A percentile compares a stretch with the other conserved stretches of the same genome.
phyloP scores from a whole-genome alignment of 257 asterid genomes.

The Capsicum baccatum region DNA sequence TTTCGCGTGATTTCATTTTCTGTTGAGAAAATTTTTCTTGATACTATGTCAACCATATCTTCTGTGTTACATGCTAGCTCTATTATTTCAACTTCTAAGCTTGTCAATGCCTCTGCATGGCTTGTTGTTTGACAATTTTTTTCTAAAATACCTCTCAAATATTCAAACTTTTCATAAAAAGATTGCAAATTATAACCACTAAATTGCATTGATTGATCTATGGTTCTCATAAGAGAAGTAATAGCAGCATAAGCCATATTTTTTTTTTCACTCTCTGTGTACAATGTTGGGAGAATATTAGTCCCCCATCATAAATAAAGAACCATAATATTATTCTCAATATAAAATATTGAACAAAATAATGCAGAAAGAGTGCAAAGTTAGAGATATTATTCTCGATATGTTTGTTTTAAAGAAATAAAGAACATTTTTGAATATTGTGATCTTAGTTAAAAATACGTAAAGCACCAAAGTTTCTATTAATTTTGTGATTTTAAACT shows the following conservation, averaged over 20 bases:
- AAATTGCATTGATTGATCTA: background rate
- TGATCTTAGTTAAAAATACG: no score
- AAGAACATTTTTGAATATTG: no score
- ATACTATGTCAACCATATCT: background rate
- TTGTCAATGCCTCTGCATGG: background rate
- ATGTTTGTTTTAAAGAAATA: no score
- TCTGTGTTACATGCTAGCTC: background rate
- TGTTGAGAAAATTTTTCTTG: background rate
- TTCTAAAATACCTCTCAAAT: background rate
- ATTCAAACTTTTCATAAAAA: background rate
- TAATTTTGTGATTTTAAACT: no score
- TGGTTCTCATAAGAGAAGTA: background rate
- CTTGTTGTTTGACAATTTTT: background rate
- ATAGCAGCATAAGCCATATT: background rate
- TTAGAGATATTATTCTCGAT: no score
- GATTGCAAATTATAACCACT: background rate
- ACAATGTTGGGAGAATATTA: background rate
- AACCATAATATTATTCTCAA: background rate
- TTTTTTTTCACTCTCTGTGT: background rate
- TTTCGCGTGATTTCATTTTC: background rate
- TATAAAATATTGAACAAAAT: no score
- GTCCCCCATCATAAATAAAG: background rate
- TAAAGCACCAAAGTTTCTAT: no score
- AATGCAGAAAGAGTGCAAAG: no score
- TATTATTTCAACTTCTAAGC: background rate